These are phyloP conservation scores for Erodium trifolium DNA, from an alignment of 441 rosid genomes.

Conservation along the genomic window DNA sequence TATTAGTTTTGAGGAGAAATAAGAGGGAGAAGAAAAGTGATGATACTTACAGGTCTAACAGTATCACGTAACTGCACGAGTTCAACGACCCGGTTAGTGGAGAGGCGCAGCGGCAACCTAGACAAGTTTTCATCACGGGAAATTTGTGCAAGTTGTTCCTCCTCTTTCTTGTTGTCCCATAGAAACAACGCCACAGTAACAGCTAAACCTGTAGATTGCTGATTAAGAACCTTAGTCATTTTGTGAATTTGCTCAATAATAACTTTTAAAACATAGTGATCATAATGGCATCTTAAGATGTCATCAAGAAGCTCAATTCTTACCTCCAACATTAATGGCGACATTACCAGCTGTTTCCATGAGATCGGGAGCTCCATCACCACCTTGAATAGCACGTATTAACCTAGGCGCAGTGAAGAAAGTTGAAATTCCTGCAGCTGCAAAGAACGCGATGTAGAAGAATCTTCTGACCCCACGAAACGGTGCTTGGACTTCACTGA, in stretches of 20 bases:
- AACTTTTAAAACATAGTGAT: not conserved
- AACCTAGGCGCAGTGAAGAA: constrained; percentile 81
- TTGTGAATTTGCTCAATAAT: constrained; percentile 22
- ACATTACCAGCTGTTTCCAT: constrained; percentile 68
- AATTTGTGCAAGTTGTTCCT: constrained; percentile 86
- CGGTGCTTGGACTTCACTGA: constrained; percentile 97
- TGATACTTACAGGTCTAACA: constrained; percentile 70
- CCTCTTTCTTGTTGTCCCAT: constrained; percentile 94
- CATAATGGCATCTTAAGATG: not conserved
- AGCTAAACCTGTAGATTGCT: constrained; percentile 72
- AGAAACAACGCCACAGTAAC: constrained; percentile 54
- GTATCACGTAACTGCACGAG: constrained; percentile 90
- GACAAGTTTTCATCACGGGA: constrained; percentile 81
- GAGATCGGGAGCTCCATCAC: constrained; percentile 77
- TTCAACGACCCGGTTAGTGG: constrained; percentile 82
- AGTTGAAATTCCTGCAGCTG: constrained; percentile 87
- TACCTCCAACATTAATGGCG: constrained; percentile 85
- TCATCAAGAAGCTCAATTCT: constrained; percentile 7
- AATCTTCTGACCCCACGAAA: constrained; percentile 91
- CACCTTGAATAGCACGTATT: constrained; percentile 56
- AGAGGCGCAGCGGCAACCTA: constrained; percentile 79
- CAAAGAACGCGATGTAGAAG: constrained; percentile 68
- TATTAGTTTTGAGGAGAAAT: not conserved
- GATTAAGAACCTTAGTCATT: constrained; percentile 55
- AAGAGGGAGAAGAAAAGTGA: not conserved